phyloP scores from a whole-genome alignment of 352 stramenopile genomes.

The Globisporangium solare region DNA sequence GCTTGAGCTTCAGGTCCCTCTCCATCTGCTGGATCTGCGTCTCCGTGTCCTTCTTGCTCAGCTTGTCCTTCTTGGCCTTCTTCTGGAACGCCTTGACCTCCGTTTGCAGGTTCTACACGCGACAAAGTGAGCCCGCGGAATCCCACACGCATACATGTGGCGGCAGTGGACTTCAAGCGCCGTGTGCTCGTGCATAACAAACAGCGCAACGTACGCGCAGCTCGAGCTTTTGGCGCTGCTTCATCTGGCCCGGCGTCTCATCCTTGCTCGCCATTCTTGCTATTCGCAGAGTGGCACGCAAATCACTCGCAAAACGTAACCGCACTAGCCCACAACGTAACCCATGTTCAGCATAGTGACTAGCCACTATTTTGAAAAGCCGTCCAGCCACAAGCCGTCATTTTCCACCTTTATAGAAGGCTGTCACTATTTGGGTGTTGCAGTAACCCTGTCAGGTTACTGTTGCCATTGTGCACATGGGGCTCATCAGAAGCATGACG shows the following conservation, averaged over 20 bases:
- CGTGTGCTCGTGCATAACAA: not conserved
- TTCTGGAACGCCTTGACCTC: constrained; percentile 80
- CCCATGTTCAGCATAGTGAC: not conserved
- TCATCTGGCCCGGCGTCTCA: constrained; percentile 76
- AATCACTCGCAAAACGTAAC: not conserved
- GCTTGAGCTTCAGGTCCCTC: constrained; percentile 41
- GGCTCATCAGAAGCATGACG: not conserved
- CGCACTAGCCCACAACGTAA: not conserved
- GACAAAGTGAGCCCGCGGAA: too few species aligned
- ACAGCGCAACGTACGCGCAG: constrained; percentile 40
- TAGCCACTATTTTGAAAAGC: not conserved
- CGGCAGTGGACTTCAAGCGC: not conserved
- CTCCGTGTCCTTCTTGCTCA: constrained; percentile 75
- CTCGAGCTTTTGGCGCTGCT: constrained; percentile 87
- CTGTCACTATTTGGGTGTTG: not conserved
- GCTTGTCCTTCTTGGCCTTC: constrained; percentile 81
- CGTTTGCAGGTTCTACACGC: constrained; percentile 59
- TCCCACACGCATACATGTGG: not conserved
- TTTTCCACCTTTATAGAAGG: not conserved
- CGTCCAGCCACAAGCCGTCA: too few species aligned
- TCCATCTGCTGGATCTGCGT: constrained; percentile 54
- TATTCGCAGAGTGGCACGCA: not conserved
- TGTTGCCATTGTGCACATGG: too few species aligned
- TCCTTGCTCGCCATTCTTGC: constrained; percentile 38
- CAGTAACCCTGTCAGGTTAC: not conserved